These are phyloP conservation scores for Parietaria judaica DNA, from an alignment of 306 rosid genomes.

Conservation along the genomic window DNA sequence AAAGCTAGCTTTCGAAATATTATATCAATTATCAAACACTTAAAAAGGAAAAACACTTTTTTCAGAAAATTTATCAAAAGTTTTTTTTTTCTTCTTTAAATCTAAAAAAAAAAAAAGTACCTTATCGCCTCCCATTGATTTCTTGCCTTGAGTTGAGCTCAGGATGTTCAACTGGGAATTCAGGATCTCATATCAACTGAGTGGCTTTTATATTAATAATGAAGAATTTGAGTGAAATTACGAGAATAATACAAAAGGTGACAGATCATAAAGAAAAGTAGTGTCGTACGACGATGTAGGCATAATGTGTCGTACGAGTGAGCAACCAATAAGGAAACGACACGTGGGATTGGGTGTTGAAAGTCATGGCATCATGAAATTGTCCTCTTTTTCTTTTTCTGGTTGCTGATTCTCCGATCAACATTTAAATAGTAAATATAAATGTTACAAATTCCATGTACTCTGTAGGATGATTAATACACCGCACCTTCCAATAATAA, in stretches of 20 bases:
- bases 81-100: not conserved
- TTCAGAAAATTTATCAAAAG: not conserved
- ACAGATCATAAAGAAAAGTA: not conserved
- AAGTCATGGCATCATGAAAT: not conserved
- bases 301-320: not conserved
- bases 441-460: constrained; percentile 19
- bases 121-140: constrained; percentile 15
- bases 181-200: not conserved
- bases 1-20: not conserved
- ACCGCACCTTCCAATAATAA: constrained; percentile 15
- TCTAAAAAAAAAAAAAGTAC: not conserved
- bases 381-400: not conserved
- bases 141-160: not conserved
- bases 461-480: constrained; percentile 23
- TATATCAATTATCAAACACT: not conserved
- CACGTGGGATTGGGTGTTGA: constrained; percentile 16
- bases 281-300: not conserved
- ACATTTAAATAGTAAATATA: not conserved
- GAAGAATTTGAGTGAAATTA: not conserved
- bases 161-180: constrained; percentile 5
- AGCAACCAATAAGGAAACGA: constrained; percentile 11
- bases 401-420: constrained; percentile 12
- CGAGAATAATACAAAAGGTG: not conserved
- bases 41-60: not conserved
- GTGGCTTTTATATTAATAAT: not conserved